These are phyloP conservation scores for Amanita pseudoporphyria DNA, from an alignment of 768 basidiomycete genomes.

Conservation along the genomic window DNA sequence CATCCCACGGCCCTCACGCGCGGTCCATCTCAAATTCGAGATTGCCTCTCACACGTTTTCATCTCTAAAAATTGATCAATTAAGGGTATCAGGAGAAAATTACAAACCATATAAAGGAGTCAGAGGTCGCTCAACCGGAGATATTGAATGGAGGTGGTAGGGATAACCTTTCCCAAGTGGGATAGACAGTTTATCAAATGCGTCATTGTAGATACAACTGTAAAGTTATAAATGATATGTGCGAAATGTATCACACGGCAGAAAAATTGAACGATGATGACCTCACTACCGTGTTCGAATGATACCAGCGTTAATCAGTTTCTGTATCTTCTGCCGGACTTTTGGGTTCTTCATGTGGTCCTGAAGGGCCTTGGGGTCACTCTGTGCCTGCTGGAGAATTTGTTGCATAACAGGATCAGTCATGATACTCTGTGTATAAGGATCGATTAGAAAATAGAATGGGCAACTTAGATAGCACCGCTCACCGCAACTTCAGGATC, in stretches of 20 bases:
- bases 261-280: neutral
- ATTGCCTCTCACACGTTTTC: slow-evolving; percentile 69
- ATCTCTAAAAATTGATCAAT: slow-evolving; percentile 75
- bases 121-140: slow-evolving; percentile 53
- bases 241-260: neutral
- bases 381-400: slow-evolving; percentile 91
- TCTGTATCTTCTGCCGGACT: slow-evolving; percentile 75
- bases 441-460: slow-evolving; percentile 1
- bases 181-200: neutral
- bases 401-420: slow-evolving; percentile 87
- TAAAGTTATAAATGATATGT: neutral
- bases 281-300: slow-evolving; percentile 67
- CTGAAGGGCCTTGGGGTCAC: slow-evolving; percentile 78
- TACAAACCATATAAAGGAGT: slow-evolving; percentile 95
- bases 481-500: slow-evolving; percentile 92
- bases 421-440: slow-evolving; percentile 59
- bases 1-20: slow-evolving; percentile 59
- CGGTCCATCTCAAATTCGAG: slow-evolving; percentile 64
- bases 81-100: slow-evolving; percentile 65
- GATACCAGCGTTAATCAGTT: slow-evolving; percentile 87
- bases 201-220: slow-evolving; percentile 1
- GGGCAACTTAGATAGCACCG: slow-evolving; percentile 13
- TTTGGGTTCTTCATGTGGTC: slow-evolving; percentile 95
- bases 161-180: neutral
- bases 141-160: slow-evolving; percentile 62